Evolutionary conservation across 345 rosid species (phyloP).

Genomic region (Salix purpurea): DNA sequence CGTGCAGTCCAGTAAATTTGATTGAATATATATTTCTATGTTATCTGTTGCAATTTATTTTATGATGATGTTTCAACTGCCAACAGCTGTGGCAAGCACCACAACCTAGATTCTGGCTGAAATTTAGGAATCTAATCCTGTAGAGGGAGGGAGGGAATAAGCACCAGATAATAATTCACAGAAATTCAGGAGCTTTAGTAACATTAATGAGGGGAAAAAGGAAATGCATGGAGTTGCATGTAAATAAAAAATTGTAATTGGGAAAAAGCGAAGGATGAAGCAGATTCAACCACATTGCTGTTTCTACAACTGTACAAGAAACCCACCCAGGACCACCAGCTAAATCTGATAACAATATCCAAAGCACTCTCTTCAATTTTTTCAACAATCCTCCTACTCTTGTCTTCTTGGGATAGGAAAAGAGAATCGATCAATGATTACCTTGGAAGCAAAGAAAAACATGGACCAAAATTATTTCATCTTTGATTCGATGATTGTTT

Average conservation of each 20-base stretch:
- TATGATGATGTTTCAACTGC: not conserved
- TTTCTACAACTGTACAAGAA: conserved; percentile 57
- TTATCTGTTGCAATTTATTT: not conserved
- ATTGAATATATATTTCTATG: not conserved
- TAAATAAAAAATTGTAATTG: not conserved
- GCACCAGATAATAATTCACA: not conserved
- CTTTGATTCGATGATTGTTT: conserved; percentile 66
- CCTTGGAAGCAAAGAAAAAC: conserved; percentile 6
- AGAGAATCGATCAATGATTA: conserved; percentile 15
- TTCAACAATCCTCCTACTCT: not conserved
- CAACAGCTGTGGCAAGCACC: not conserved
- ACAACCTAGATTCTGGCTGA: not conserved
- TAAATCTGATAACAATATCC: conserved; percentile 9
- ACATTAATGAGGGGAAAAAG: not conserved
- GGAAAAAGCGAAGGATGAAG: not conserved
- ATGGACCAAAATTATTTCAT: conserved; percentile 17
- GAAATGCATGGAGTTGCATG: conserved; percentile 1
- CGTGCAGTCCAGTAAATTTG: not conserved
- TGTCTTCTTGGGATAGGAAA: conserved; percentile 20
- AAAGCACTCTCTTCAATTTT: conserved; percentile 8
- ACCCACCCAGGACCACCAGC: conserved; percentile 15
- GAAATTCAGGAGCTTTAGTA: conserved; percentile 1
- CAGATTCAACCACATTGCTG: conserved; percentile 27
- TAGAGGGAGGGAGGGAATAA: not conserved
- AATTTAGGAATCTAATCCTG: not conserved